phyloP scores from a whole-genome alignment of 495 filamentous ascomycete genomes.

The Aspergillus sparsus region DNA sequence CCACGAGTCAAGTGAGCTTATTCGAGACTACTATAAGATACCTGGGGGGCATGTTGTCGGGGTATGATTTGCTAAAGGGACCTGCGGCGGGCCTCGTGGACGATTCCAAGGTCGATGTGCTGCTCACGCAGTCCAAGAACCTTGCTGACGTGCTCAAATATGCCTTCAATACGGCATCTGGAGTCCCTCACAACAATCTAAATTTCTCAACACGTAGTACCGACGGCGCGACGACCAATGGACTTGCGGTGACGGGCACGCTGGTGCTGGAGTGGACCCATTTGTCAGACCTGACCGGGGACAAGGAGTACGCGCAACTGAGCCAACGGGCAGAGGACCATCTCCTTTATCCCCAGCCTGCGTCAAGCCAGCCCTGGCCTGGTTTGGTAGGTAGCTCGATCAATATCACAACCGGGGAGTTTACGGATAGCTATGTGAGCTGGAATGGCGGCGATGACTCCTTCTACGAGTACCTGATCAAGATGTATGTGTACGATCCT shows the following conservation, averaged over 20 bases:
- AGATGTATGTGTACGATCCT: constrained; percentile 87
- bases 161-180: constrained; percentile 74
- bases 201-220: constrained; percentile 54
- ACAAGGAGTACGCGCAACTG: constrained; percentile 64
- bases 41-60: constrained; percentile 75
- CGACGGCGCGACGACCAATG: constrained; percentile 57
- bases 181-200: constrained; percentile 75
- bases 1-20: constrained; percentile 61
- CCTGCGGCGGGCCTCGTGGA: constrained; percentile 58
- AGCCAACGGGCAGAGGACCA: constrained; percentile 71
- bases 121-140: constrained; percentile 66
- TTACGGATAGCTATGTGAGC: constrained; percentile 65
- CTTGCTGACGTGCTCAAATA: constrained; percentile 75
- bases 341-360: constrained; percentile 65
- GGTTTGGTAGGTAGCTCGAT: constrained; percentile 74
- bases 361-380: constrained; percentile 68
- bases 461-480: constrained; percentile 92
- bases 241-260: constrained; percentile 70
- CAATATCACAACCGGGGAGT: constrained; percentile 62
- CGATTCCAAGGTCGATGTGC: constrained; percentile 50
- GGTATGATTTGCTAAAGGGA: constrained; percentile 77
- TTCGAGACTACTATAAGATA: constrained; percentile 94
- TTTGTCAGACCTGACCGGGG: constrained; percentile 73
- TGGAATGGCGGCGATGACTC: constrained; percentile 83
- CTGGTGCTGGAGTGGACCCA: constrained; percentile 85